A percentile compares a stretch with the other conserved stretches of the same genome.
Evolutionary conservation across 305 asterid genomes (phyloP).

Genomic region (Lippia alba): DNA sequence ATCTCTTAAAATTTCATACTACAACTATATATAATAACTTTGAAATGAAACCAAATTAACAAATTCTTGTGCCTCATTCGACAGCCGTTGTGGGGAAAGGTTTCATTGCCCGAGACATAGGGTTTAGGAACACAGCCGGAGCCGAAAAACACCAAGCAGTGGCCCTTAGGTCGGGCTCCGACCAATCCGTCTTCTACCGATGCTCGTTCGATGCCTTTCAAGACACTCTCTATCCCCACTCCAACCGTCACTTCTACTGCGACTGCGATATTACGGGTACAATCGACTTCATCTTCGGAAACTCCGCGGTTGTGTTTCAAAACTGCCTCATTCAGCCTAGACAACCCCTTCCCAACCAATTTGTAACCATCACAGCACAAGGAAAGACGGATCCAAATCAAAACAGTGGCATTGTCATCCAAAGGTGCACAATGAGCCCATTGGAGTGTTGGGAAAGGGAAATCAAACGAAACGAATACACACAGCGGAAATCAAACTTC

Average conservation of each 20-base stretch:
- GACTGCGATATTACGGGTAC: conserved; percentile 76
- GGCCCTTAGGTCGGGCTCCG: conserved; percentile 73
- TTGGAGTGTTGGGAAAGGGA: no score
- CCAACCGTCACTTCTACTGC: conserved; percentile 78
- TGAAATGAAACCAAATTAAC: not conserved
- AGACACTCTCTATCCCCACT: conserved; percentile 79
- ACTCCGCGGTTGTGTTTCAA: conserved; percentile 65
- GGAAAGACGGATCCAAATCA: conserved; percentile 74
- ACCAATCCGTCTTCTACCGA: conserved; percentile 58
- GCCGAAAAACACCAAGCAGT: conserved; percentile 77
- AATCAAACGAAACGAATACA: no score
- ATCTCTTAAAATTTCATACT: no score
- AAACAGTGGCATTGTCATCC: conserved; percentile 66
- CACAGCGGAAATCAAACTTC: no score
- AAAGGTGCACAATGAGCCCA: conserved; percentile 54
- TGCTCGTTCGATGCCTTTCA: conserved; percentile 72
- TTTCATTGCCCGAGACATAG: conserved; percentile 69
- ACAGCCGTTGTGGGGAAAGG: conserved; percentile 66
- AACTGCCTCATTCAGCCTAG: conserved; percentile 67
- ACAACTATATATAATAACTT: no score
- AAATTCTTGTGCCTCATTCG: not conserved
- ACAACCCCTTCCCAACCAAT: conserved; percentile 67
- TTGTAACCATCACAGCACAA: conserved; percentile 77
- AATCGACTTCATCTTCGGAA: conserved; percentile 80
- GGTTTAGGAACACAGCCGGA: conserved; percentile 75